Conservation (phyloP, 2,329 filamentous ascomycete genomes). For the Emmonsia crescens region DNA sequence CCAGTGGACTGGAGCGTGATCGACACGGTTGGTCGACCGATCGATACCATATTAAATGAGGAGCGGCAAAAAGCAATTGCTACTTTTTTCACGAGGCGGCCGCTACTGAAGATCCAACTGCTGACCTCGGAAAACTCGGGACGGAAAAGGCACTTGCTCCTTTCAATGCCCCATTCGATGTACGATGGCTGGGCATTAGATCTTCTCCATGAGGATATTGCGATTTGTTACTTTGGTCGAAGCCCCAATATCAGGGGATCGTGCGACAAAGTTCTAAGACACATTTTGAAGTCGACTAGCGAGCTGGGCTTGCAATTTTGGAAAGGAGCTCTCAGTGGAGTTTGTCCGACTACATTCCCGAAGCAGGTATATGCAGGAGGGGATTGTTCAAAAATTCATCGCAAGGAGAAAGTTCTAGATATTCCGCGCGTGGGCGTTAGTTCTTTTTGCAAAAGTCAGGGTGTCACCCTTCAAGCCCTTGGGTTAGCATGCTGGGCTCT, state of each 20-base stretch:
- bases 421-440: conserved; percentile 36
- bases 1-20: conserved; percentile 27
- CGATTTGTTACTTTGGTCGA: conserved; percentile 48
- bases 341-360: conserved; percentile 33
- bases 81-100: conserved; percentile 14
- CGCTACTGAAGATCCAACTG: conserved; percentile 28
- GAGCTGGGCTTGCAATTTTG: conserved; percentile 53
- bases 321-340: conserved; percentile 53
- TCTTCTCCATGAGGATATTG: conserved; percentile 61
- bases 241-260: conserved; percentile 37
- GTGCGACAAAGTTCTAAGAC: conserved; percentile 39
- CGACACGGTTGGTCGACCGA: conserved; percentile 12
- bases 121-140: conserved; percentile 21
- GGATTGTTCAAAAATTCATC: conserved; percentile 16
- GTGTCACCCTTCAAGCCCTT: conserved; percentile 64
- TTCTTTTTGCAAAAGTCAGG: conserved; percentile 53
- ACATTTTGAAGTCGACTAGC: conserved; percentile 39
- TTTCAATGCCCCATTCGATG: conserved; percentile 75
- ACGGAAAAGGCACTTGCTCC: conserved; percentile 33
- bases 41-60: conserved; percentile 18
- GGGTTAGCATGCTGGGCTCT: conserved; percentile 68
- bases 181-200: conserved; percentile 82
- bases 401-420: conserved; percentile 17
- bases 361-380: conserved; percentile 13
- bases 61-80: conserved; percentile 11